These are phyloP conservation scores for Microsporum canis DNA, from an alignment of 2,329 filamentous ascomycete species.

Conservation along the genomic window DNA sequence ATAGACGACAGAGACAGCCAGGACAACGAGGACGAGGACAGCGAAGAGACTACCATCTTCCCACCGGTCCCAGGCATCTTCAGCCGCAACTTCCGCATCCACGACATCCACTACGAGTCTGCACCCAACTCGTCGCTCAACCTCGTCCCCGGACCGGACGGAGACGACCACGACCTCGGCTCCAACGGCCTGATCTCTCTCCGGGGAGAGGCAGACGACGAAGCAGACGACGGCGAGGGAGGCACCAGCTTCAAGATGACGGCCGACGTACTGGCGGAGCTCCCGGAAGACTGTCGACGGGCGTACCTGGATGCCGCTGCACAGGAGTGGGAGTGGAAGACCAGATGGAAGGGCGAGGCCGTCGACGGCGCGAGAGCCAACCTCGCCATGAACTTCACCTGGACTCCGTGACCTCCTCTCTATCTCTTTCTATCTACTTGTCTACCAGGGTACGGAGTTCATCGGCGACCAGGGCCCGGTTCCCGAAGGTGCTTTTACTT, in stretches of 20 bases:
- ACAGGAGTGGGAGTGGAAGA: conserved; percentile 61
- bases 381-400: conserved; percentile 30
- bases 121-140: conserved; percentile 44
- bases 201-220: background rate
- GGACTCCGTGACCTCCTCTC: conserved; percentile 20
- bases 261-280: conserved; percentile 32
- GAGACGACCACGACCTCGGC: conserved; percentile 38
- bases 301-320: conserved; percentile 59
- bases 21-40: no score
- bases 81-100: conserved; percentile 51
- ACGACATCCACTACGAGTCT: conserved; percentile 50
- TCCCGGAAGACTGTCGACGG: conserved; percentile 47
- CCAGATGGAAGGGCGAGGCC: conserved; percentile 59
- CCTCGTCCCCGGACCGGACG: conserved; percentile 47
- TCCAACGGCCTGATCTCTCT: conserved; percentile 33
- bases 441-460: background rate
- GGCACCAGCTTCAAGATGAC: conserved; percentile 11
- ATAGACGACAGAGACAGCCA: conserved; percentile 1
- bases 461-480: background rate
- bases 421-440: background rate
- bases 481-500: background rate
- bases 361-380: conserved; percentile 36
- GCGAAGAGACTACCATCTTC: conserved; percentile 33
- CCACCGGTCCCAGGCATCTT: conserved; percentile 45
- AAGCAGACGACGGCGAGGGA: background rate